Percentiles rank a stretch among this genome's conserved stretches.
These are phyloP conservation scores for Rhexocercosporidium sp. DNA, from an alignment of 2,329 filamentous ascomycete species.

Conservation along the genomic window DNA sequence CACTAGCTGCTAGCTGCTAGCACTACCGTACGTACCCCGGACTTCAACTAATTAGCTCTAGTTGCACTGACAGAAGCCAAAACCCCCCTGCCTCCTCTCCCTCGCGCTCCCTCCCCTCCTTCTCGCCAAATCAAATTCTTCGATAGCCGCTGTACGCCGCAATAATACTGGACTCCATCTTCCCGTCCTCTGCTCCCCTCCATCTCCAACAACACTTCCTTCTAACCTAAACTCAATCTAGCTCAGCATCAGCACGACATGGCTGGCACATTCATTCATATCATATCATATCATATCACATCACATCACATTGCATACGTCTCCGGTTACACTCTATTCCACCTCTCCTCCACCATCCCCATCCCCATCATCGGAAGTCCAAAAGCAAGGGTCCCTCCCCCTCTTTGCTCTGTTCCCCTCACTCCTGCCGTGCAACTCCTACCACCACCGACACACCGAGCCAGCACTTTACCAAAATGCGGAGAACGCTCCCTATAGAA, in stretches of 20 bases:
- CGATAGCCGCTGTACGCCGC: conserved; percentile 27
- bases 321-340: background rate
- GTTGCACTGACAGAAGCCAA: conserved; percentile 4
- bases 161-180: background rate
- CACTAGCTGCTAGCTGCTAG: background rate
- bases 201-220: background rate
- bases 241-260: background rate
- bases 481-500: conserved; percentile 4
- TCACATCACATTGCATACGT: background rate
- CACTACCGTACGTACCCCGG: background rate
- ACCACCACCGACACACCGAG: background rate
- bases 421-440: background rate
- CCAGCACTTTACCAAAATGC: background rate
- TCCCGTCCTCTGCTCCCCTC: background rate
- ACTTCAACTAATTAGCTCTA: too few relatives aligned
- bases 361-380: background rate
- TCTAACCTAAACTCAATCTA: background rate
- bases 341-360: background rate
- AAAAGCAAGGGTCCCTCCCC: background rate
- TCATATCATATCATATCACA: background rate
- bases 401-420: background rate
- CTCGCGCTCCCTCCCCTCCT: background rate
- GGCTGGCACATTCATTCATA: background rate
- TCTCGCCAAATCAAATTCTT: conserved; percentile 24
- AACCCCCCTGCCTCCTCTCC: background rate